Percentiles rank a stretch among this genome's conserved stretches.
These are phyloP conservation scores for Venustampulla echinocandica DNA, from an alignment of 495 filamentous ascomycete genomes.

Conservation along the genomic window DNA sequence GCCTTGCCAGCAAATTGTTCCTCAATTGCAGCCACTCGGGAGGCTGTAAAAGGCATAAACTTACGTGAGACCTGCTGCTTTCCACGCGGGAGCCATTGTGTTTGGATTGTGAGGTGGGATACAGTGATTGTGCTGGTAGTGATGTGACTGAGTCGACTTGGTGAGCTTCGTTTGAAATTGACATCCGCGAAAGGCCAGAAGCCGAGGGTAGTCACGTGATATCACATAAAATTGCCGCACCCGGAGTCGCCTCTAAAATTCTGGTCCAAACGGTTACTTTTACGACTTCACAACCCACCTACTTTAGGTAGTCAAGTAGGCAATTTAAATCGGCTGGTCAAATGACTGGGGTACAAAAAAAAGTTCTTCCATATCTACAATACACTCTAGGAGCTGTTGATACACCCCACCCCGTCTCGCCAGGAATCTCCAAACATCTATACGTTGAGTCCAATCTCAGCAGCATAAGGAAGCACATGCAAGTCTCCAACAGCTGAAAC, in stretches of 20 bases:
- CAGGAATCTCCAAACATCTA: slow-evolving; percentile 40
- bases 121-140: slow-evolving; percentile 20
- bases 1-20: neutral
- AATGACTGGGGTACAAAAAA: slow-evolving; percentile 1
- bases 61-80: slow-evolving; percentile 93
- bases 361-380: slow-evolving; percentile 24
- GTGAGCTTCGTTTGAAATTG: slow-evolving; percentile 11
- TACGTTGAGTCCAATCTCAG: slow-evolving; percentile 88
- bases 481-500: slow-evolving; percentile 84
- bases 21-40: slow-evolving; percentile 10
- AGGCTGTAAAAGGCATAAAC: neutral
- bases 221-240: too few relatives aligned
- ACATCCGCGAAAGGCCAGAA: neutral
- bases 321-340: too few relatives aligned
- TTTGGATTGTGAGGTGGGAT: slow-evolving; percentile 40
- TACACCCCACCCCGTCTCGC: slow-evolving; percentile 32
- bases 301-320: too few relatives aligned
- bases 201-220: slow-evolving; percentile 3
- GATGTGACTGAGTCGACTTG: slow-evolving; percentile 12
- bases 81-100: slow-evolving; percentile 98
- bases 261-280: too few relatives aligned
- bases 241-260: too few relatives aligned
- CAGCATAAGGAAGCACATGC: slow-evolving; percentile 78
- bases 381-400: slow-evolving; percentile 36
- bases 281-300: too few relatives aligned